Conservation (phyloP, 169 alveolate genomes). For the Cryptosporidium viatorum region DNA sequence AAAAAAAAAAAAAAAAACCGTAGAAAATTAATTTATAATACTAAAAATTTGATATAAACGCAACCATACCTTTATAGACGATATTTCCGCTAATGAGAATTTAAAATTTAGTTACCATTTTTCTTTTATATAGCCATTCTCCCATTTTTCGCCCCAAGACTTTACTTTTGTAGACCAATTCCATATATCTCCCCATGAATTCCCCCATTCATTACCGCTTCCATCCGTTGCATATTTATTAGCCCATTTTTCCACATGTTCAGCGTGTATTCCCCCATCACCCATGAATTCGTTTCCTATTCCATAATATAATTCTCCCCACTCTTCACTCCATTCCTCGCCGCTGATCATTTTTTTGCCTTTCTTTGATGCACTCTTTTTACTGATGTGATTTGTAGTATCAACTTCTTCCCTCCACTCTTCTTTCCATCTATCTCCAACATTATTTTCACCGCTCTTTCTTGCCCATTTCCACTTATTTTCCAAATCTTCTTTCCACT, state of each 20-base stretch:
- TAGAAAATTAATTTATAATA: background rate
- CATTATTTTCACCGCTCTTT: conserved; percentile 50
- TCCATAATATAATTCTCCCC: conserved; percentile 69
- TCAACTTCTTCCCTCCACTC: conserved; percentile 73
- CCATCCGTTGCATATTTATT: conserved; percentile 68
- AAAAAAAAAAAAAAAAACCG: conserved; percentile 75
- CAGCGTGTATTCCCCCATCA: conserved; percentile 45
- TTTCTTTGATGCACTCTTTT: conserved; percentile 27
- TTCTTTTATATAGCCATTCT: conserved; percentile 10
- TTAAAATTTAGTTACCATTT: conserved; percentile 27
- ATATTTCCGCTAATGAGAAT: background rate
- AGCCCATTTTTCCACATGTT: conserved; percentile 63
- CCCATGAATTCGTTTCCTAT: conserved; percentile 69
- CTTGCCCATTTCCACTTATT: conserved; percentile 75
- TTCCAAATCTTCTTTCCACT: conserved; percentile 67
- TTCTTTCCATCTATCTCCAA: conserved; percentile 70
- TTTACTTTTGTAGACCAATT: conserved; percentile 43
- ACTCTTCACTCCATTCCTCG: conserved; percentile 72
- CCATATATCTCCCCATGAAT: conserved; percentile 69
- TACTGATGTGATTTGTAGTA: conserved; percentile 20
- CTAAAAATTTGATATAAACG: background rate
- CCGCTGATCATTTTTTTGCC: conserved; percentile 62
- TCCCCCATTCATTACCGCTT: conserved; percentile 59
- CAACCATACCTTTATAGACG: background rate
- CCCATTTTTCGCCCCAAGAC: conserved; percentile 74